Conservation (phyloP, 768 basidiomycete species). For the Lactarius sp. region DNA sequence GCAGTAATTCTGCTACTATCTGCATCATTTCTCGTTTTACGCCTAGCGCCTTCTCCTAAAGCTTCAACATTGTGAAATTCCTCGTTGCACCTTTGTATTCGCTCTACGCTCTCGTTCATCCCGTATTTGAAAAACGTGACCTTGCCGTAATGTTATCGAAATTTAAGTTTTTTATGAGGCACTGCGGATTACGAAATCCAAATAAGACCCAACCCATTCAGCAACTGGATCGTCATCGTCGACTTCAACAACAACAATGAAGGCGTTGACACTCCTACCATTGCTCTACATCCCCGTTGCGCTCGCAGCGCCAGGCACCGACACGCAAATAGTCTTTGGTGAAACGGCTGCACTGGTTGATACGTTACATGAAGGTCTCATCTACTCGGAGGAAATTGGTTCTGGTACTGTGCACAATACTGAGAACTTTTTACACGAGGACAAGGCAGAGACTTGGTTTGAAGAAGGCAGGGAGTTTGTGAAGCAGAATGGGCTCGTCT, state of each 20-base stretch:
- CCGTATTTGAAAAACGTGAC: background rate
- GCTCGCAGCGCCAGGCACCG: slow-evolving; percentile 37
- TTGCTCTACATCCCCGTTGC: slow-evolving; percentile 36
- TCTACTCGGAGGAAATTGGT: slow-evolving; percentile 25
- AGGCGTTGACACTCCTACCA: slow-evolving; percentile 33
- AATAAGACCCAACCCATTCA: too few relatives aligned
- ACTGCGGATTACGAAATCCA: background rate
- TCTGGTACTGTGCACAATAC: slow-evolving; percentile 37
- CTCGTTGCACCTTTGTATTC: slow-evolving; percentile 11
- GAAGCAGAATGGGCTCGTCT: slow-evolving; percentile 64
- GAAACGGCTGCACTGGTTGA: slow-evolving; percentile 27
- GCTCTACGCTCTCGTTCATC: background rate
- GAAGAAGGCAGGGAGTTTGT: slow-evolving; percentile 61
- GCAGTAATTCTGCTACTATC: slow-evolving; percentile 21
- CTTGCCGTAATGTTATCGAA: slow-evolving; percentile 19
- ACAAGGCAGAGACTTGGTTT: slow-evolving; percentile 51
- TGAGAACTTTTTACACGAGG: slow-evolving; percentile 41
- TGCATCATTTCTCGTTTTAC: slow-evolving; percentile 24
- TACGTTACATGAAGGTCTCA: slow-evolving; percentile 15
- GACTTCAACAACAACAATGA: slow-evolving; percentile 35
- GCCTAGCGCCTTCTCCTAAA: slow-evolving; percentile 6
- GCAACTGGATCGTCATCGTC: too few relatives aligned
- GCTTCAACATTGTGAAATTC: slow-evolving; percentile 12
- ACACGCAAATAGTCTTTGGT: slow-evolving; percentile 43
- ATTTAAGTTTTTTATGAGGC: slow-evolving; percentile 9